These are phyloP conservation scores for Paracamarosporium sp. DNA, from an alignment of 2,329 filamentous ascomycete genomes.

Conservation along the genomic window DNA sequence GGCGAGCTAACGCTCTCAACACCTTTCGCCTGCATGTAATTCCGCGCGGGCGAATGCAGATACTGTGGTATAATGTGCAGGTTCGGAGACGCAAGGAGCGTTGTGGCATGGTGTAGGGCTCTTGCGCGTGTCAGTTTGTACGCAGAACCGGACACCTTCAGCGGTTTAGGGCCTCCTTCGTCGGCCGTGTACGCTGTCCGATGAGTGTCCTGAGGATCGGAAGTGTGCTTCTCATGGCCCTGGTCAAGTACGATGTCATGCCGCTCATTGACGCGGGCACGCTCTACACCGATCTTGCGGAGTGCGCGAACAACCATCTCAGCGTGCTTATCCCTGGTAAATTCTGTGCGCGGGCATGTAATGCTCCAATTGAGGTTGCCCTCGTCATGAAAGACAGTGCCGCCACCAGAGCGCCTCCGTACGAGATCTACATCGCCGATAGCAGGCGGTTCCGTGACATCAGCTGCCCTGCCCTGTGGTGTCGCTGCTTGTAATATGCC, in stretches of 20 bases:
- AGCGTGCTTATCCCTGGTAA: constrained; percentile 86
- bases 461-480: constrained; percentile 25
- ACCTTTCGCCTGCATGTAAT: constrained; percentile 79
- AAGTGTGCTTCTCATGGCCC: constrained; percentile 32
- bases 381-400: constrained; percentile 90
- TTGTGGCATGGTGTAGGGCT: constrained; percentile 92
- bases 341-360: constrained; percentile 77
- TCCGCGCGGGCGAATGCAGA: constrained; percentile 78
- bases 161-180: constrained; percentile 39
- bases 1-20: constrained; percentile 90
- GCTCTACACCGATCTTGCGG: constrained; percentile 61
- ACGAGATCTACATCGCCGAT: constrained; percentile 68
- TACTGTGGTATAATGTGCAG: constrained; percentile 72
- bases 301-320: constrained; percentile 92
- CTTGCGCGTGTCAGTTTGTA: constrained; percentile 87
- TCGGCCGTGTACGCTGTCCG: constrained; percentile 50
- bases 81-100: constrained; percentile 79
- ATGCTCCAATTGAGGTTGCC: constrained; percentile 97
- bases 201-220: constrained; percentile 51
- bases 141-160: constrained; percentile 91
- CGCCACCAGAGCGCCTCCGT: constrained; percentile 84
- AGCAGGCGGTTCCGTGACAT: constrained; percentile 45
- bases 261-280: constrained; percentile 80
- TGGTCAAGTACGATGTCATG: constrained; percentile 89
- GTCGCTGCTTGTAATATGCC: constrained; percentile 59